Evolutionary conservation across 441 rosid genomes (phyloP).

Genomic region (Populus trichocarpa): DNA sequence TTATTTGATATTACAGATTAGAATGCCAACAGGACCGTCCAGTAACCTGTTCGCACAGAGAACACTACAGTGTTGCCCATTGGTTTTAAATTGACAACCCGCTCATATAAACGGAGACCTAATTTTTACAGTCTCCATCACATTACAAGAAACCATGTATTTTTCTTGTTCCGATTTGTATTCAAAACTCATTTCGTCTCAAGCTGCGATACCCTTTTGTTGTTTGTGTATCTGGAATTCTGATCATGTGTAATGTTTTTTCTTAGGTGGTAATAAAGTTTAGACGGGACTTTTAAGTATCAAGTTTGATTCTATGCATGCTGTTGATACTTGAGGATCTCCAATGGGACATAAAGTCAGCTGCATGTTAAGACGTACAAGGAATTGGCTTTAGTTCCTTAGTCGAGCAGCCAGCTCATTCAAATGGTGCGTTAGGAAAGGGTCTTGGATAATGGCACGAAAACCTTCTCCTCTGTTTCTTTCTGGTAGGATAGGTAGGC

Average conservation of each 20-base stretch:
- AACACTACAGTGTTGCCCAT: not conserved
- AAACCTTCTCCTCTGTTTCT: no score
- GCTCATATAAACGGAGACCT: no score
- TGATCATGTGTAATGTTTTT: not conserved
- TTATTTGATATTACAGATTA: not conserved
- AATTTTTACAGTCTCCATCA: not conserved
- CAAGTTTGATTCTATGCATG: not conserved
- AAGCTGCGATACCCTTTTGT: not conserved
- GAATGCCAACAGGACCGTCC: not conserved
- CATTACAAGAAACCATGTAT: not conserved
- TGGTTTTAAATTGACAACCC: not conserved
- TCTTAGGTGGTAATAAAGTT: not conserved
- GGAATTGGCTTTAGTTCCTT: not conserved
- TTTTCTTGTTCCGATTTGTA: not conserved
- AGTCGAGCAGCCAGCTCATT: no score
- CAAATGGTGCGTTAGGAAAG: no score
- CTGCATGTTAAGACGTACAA: not conserved
- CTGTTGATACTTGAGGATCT: not conserved
- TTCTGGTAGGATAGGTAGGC: no score
- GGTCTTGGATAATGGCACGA: no score
- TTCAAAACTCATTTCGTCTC: not conserved
- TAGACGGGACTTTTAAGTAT: not conserved
- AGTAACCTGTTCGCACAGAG: not conserved
- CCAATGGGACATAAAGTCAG: no score
- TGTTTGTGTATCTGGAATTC: not conserved